Evolutionary conservation across 306 rosid genomes (phyloP).

Genomic region (Dalbergia cochinchinensis): DNA sequence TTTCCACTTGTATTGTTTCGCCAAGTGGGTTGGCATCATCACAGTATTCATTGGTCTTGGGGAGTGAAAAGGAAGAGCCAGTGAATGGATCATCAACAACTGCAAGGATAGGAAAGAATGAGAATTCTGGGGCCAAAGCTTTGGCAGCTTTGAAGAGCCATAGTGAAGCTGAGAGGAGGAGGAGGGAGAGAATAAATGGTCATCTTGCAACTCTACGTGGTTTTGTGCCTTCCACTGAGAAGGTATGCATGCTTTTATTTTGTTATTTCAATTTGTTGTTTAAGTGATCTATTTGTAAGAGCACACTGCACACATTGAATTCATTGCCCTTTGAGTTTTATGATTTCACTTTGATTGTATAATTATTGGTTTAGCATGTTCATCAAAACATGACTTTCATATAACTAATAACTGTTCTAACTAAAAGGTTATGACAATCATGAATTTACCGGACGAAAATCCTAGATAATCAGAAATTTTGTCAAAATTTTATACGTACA

Average conservation of each 20-base stretch:
- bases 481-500: no score
- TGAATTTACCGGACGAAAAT: not conserved
- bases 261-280: not conserved
- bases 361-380: conserved; percentile 1
- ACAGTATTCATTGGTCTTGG: conserved; percentile 60
- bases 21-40: conserved; percentile 47
- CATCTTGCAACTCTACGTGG: conserved; percentile 83
- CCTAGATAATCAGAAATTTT: no score
- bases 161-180: conserved; percentile 89
- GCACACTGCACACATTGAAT: not conserved
- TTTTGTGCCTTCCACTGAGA: conserved; percentile 66
- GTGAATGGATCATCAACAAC: conserved; percentile 65
- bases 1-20: conserved; percentile 22
- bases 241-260: conserved; percentile 52
- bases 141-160: conserved; percentile 81
- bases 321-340: not conserved
- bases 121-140: conserved; percentile 67
- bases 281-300: no score
- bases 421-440: not conserved
- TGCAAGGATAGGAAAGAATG: conserved; percentile 59
- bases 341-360: conserved; percentile 30
- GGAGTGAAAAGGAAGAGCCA: conserved; percentile 68
- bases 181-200: conserved; percentile 88
- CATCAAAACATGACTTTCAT: conserved; percentile 23
- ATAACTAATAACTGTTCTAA: not conserved